Evolutionary conservation across 2,329 filamentous ascomycete genomes (phyloP), one percentile per base, ranked within the genome.

Genomic region (Diplocarpon mali): DNA sequence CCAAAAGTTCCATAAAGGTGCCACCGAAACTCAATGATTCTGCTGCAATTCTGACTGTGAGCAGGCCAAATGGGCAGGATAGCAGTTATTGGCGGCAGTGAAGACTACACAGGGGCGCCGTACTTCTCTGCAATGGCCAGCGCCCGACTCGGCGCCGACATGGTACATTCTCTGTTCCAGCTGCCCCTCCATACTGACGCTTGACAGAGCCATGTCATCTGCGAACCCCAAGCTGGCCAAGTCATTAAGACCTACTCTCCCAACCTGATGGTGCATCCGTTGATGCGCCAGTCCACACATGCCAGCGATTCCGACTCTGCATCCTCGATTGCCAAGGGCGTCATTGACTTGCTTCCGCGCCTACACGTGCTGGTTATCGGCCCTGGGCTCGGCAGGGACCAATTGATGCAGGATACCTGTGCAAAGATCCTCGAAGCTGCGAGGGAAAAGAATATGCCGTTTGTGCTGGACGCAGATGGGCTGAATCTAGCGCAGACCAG

Each of bases 121-220:
- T 98, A 95, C 68, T 98, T 98, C 67, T 95, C 90, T 15, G 89
- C 90, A 53, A 95, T 95, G 80, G 92, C 92, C 11, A 95, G 87
- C 53, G 92, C 92, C 38, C 79, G 84, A 59, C 68, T 96, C 46
- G 92, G 90, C 4, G 87, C 83, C 59, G 88, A 95, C 60, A 85
- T 95, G 85, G 87, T 90, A 71, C 44, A 67, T 39, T 24, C 17
- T 34, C 27, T 20, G 16, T 17, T 28, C 35, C 17, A 13, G 42
- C 12, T 24, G 14, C 42, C 30, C 14, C 24, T 29, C 32, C 40
- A 8, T 42, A 30, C 38, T 41, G 38, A 16, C 9, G 9, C 34
- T 44, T 27, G 16, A 13, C 43, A 87, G 87, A 87, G 83, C 52
- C 90, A 95, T 67, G 83, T 98, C 51, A 94, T 98, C 60, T 98